Percentiles rank a stretch among this genome's conserved stretches.
These are phyloP conservation scores for Penicillium odoratum DNA, from an alignment of 495 filamentous ascomycete genomes.

Conservation along the genomic window DNA sequence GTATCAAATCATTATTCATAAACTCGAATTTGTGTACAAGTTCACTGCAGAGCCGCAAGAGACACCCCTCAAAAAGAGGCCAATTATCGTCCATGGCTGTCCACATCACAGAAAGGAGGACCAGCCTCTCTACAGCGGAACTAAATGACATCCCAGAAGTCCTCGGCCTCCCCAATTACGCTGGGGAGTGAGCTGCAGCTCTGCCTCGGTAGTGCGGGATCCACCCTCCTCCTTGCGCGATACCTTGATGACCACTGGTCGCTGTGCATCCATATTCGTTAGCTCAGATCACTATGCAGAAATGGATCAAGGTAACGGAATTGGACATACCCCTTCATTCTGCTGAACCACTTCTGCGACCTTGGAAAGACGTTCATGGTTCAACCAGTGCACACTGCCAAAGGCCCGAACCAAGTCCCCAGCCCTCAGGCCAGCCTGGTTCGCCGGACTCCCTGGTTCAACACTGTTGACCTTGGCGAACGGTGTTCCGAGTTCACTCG, in stretches of 20 bases:
- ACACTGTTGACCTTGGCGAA: constrained; percentile 94
- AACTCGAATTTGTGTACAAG: not conserved
- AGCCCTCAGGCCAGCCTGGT: constrained; percentile 73
- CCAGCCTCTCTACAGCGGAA: constrained; percentile 56
- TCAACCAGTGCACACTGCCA: constrained; percentile 75
- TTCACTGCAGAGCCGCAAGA: not conserved
- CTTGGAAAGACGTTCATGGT: constrained; percentile 81
- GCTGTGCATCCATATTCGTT: constrained; percentile 34
- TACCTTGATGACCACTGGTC: constrained; percentile 69
- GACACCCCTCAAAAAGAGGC: not conserved
- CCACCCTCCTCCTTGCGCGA: constrained; percentile 48
- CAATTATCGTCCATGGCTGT: not conserved
- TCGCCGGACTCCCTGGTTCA: constrained; percentile 75
- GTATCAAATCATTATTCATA: constrained; percentile 12
- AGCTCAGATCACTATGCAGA: constrained; percentile 8
- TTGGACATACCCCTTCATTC: constrained; percentile 79
- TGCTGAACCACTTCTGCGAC: constrained; percentile 81
- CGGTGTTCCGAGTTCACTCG: constrained; percentile 57
- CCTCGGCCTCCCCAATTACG: constrained; percentile 87
- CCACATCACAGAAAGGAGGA: constrained; percentile 13
- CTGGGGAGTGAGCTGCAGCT: constrained; percentile 69
- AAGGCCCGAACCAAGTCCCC: constrained; percentile 87
- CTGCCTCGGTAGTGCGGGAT: constrained; percentile 52
- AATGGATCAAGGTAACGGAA: not conserved
- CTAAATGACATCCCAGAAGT: constrained; percentile 81